Evolutionary conservation across 495 filamentous ascomycete species (phyloP), one percentile per base, ranked within the genome.

Genomic region (Platismatia glauca): DNA sequence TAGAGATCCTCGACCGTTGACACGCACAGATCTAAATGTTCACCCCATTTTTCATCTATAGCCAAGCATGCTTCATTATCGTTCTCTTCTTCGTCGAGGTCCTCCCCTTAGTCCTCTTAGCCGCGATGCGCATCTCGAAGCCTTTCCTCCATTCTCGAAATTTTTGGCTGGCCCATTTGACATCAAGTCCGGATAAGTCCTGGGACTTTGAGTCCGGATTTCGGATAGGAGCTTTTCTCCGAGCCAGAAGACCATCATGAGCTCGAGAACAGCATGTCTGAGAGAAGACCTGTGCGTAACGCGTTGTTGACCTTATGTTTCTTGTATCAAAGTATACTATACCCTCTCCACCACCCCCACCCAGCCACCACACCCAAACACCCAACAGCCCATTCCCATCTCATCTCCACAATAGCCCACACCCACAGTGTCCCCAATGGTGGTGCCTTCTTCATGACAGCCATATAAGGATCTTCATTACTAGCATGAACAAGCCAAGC

Each of bases 401-500:
- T 76, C 75, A 97, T 82, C 74, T 98, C 94, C 55, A 96, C 77
- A 39, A 96, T 85, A 22, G 86, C 86, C 94, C 93, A 98, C 18
- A 98, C 83, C 93, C 93, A 96, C 24, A 97, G 71, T 20, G 89
- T 91, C 2, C 91, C 95, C n/a, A 95, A 71, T 27, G 90, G 84
- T 27, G 94, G 94, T 0, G 91, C 89, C 60, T 82, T 85, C 77
- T 95, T 95, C 94, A 98, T 93, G 4, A 96, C 85, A 15, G 85
- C 89, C 70, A 90, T 86, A 68, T 96, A 96, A 0, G 85, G 84
- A 59, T 84, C 80, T 35, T 74, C 79, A 69, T 96, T 98, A 7
- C 88, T 90, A 24, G 90, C 84, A 61, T 86, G 76, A 43, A 97
- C 86, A 43, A 96, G 77, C 72, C 89, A 90, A 71, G 81, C 86